Percentiles rank a stretch among this genome's conserved stretches.
These are phyloP conservation scores for Senna siamea DNA, from an alignment of 306 rosid species.

Conservation along the genomic window DNA sequence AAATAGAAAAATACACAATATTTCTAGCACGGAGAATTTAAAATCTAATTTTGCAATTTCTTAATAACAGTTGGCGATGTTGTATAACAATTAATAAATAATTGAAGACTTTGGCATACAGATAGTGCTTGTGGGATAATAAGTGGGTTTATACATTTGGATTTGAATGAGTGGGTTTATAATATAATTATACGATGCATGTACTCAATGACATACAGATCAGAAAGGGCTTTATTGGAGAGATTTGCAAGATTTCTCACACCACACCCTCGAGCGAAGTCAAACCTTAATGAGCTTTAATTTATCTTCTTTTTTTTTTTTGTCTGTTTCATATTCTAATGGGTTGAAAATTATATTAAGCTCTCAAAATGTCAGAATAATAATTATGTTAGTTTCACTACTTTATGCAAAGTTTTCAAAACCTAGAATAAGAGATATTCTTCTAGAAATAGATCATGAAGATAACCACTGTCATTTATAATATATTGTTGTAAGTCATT, in stretches of 20 bases:
- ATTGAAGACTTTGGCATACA: neutral
- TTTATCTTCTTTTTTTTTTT: neutral
- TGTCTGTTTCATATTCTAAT: neutral
- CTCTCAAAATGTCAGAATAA: neutral
- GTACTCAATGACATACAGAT: slow-evolving; percentile 20
- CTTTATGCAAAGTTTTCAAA: too few relatives aligned
- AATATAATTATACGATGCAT: neutral
- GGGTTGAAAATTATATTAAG: neutral
- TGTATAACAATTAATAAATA: neutral
- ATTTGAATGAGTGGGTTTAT: slow-evolving; percentile 25
- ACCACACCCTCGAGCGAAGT: neutral
- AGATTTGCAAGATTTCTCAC: slow-evolving; percentile 38
- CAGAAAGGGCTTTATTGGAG: slow-evolving; percentile 8
- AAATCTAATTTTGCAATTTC: too few relatives aligned
- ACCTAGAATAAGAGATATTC: neutral
- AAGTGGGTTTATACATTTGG: neutral
- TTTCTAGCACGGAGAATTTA: too few relatives aligned
- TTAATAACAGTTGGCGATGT: slow-evolving; percentile 13
- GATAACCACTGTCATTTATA: too few relatives aligned
- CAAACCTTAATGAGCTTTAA: neutral
- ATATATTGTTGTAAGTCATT: too few relatives aligned
- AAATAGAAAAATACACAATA: too few relatives aligned
- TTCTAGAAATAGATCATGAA: too few relatives aligned
- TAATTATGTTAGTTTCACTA: neutral
- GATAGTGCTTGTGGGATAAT: neutral